Evolutionary conservation across 1,284 basidiomycete genomes (phyloP).

Genomic region (Gymnopus androsaceus): DNA sequence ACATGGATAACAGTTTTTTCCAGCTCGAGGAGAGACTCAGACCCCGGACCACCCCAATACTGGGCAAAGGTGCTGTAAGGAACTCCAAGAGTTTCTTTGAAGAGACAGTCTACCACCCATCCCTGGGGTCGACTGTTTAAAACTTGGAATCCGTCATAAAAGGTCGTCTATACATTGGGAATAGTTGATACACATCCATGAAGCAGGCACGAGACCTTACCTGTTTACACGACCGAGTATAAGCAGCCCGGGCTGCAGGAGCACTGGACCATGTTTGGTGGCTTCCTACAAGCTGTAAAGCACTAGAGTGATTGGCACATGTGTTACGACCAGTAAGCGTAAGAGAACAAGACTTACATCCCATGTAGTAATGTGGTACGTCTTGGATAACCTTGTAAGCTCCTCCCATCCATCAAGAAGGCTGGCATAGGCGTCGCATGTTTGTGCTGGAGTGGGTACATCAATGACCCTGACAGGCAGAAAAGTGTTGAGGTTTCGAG

Average conservation of each 20-base stretch:
- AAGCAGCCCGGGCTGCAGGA: constrained; percentile 46
- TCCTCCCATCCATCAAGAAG: constrained; percentile 64
- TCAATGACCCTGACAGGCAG: constrained; percentile 71
- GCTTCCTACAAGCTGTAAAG: constrained; percentile 49
- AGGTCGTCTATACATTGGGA: constrained; percentile 46
- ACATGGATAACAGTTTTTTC: constrained; percentile 61
- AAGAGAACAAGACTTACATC: constrained; percentile 44
- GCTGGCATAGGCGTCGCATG: constrained; percentile 53
- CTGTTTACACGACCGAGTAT: constrained; percentile 63
- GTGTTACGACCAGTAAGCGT: background rate
- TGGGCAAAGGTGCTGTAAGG: constrained; percentile 47
- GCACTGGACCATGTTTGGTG: constrained; percentile 48
- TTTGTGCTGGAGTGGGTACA: constrained; percentile 49
- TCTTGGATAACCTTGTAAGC: constrained; percentile 45
- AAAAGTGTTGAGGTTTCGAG: constrained; percentile 68
- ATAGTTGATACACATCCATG: background rate
- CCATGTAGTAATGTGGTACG: constrained; percentile 56
- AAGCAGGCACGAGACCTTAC: constrained; percentile 30
- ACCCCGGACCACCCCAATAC: constrained; percentile 41
- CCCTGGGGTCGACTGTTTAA: constrained; percentile 49
- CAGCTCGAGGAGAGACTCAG: constrained; percentile 39
- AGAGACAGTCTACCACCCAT: constrained; percentile 69
- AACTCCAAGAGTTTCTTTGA: constrained; percentile 60
- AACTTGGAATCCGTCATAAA: constrained; percentile 60
- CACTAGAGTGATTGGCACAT: background rate